Base-by-base conservation (phyloP, 2,329 filamentous ascomycete genomes). In the Aspergillus quadricinctus region DNA sequence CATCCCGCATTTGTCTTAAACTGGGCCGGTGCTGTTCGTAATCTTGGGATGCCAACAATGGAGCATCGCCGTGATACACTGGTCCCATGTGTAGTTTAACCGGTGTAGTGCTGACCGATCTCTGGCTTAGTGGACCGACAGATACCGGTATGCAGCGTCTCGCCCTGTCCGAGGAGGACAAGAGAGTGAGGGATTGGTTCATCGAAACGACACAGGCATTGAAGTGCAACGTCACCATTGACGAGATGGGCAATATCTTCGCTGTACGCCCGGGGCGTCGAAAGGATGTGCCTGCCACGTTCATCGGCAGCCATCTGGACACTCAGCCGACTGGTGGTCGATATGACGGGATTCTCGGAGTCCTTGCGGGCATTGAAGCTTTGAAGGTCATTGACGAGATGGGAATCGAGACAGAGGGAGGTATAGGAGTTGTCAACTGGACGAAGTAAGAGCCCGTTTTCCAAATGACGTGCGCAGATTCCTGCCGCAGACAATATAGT, bases 171-270 rank as follows among this genome's bases (percentile, higher is more conserved):
- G 84, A 92, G 63, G 77, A 84, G 1, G 90, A 93, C 69, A 89
- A 87, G 66, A 73, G 82, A 64, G 88, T 82, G 11, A 83, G 90
- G 41, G 84, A 89, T 69, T 94, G 89, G 89, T 92, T 94, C 61
- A 80, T 86, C 0, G 70, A 84, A 19, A 86, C 84, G 0, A 84
- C 83, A 1, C 74, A 83, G 64, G 76, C 75, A 0, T 75, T 92
- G 0, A 88, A 86, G 9, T 93, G 89, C 69, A 78, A 80, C 3
- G 79, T 89, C 7, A 86, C 81, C 0, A 72, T 90, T 1, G 90
- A 94, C 68, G 78, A 83, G 27, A 92, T 93, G 83, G 89, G 89
- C 21, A 94, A 93, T 63, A 88, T 88, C 58, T 94, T 93, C 68
- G 88, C 89, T 0, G 78, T 90, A 3, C 81, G 87, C 2, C 82